Evolutionary conservation across 176 grass and related monocot genomes (phyloP), one percentile per base, ranked within the genome.

Genomic region (Neostapfia colusana): DNA sequence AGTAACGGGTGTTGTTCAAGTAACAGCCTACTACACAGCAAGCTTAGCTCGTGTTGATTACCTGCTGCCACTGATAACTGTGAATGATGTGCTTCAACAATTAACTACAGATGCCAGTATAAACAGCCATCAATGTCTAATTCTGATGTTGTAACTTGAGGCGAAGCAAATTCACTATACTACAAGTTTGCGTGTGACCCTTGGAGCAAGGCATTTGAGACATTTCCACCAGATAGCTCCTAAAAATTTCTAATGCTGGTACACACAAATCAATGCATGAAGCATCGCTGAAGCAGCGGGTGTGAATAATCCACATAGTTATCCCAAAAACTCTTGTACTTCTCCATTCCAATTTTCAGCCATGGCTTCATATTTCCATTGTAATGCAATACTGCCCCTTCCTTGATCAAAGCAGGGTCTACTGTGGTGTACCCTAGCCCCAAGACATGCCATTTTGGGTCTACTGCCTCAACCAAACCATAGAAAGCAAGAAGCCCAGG

Each of bases 321-420:
- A 27, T 99, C 89, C 95, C 95, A 99, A 39, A 99, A 89, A 4
- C 87, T 81, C 80, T 90, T 99, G 79, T 99, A 99, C 66, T 99
- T 99, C 41, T 99, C 95, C 87, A 99, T 99, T 70, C 95, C 95
- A 84, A 95, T 99, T 84, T 95, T 99, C 69, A 99, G 69, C 95
- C 95, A 99, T 44, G 95, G 95, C 66, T 99, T 99, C 92, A 99
- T 90, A 69, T 99, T 99, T 41, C 95, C 95, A 74, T 99, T 99
- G 65, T 99, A 99, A 76, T 99, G 95, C 70, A 99, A 81, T n/a
- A 99, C 95, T 67, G 95, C 95, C 37, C 95, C 95, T 87, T 95
- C 90, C 66, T 85, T 95, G 67, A 99, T 95, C 55, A 76, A 40
- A 41, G 49, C 77, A 20, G 77, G 51, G 63, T 99, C 91, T 4